Evolutionary conservation across 2,329 filamentous ascomycete species (phyloP), one percentile per base, ranked within the genome.

Genomic region (Trichophyton equinum): DNA sequence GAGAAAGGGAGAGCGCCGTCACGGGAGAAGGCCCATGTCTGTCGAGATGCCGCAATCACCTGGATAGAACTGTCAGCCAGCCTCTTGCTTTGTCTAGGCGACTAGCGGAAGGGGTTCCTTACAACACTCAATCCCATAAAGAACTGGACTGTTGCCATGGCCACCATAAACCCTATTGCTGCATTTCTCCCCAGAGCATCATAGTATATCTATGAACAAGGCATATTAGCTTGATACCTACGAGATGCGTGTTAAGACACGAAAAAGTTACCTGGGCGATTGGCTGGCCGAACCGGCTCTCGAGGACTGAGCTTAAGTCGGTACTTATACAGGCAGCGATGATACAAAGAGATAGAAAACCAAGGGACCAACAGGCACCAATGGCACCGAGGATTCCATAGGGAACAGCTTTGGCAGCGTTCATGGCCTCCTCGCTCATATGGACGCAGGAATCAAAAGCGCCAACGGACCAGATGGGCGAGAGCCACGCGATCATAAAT

Each of bases 1-100:
- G 80, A 82, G 68, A 85, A 84, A 0, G 83, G 83, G 1, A 85
- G 74, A 1, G 82, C 83, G 1, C 81, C 82, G 65, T 85, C 83
- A 25, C 83, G 78, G 7, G 81, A 81, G 68, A 85, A 85, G 0
- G 83, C 83, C 83, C 83, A 86, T 33, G 76, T 77, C 70, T 85
- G 83, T 4, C 83, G 77, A 4, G 80, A 83, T 3, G 79, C 80
- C 1, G 83, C 83, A 2, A 84, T 79, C 2, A 82, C 71, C 70
- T 76, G 67, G 5, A 51, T 20, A 18, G 3, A 61, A 58, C 11
- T 13, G 33, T 38, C 11, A 38, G 33, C 7, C 33, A 38, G 33
- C 6, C 33, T 38, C 11, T 38, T 33, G 22, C 8, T 33, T 33
- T 13, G 1, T 13, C 33, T 38, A 38, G 6, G 33, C 33, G 11